Evolutionary conservation across 495 filamentous ascomycete genomes (phyloP).

Genomic region (Penicillium cataractarum): DNA sequence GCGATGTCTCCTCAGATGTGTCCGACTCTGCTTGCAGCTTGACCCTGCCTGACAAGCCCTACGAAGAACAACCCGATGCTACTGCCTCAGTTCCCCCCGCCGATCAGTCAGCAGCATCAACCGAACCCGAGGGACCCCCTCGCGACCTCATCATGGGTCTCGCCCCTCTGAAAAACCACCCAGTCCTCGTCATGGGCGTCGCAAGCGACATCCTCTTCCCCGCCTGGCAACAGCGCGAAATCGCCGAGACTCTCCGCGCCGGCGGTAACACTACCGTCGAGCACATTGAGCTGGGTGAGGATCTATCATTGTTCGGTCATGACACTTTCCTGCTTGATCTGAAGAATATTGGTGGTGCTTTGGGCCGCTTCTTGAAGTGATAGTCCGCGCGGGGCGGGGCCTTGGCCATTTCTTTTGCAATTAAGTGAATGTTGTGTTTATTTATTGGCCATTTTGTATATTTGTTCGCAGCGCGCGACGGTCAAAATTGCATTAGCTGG

Average conservation of each 20-base stretch:
- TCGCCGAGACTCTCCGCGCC: slow-evolving; percentile 78
- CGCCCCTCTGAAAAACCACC: slow-evolving; percentile 68
- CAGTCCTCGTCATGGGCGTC: slow-evolving; percentile 87
- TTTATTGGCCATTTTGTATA: slow-evolving; percentile 12
- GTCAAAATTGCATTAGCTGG: slow-evolving; percentile 24
- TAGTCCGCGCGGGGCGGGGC: neutral
- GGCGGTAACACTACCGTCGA: slow-evolving; percentile 78
- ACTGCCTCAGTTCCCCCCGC: slow-evolving; percentile 32
- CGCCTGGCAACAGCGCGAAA: slow-evolving; percentile 96
- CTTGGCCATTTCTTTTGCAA: neutral
- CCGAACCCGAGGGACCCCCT: slow-evolving; percentile 52
- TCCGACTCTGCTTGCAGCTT: slow-evolving; percentile 68
- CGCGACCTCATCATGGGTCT: slow-evolving; percentile 80
- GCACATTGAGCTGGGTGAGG: slow-evolving; percentile 90
- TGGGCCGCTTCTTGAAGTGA: slow-evolving; percentile 72
- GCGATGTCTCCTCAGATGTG: slow-evolving; percentile 24
- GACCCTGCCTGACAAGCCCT: slow-evolving; percentile 82
- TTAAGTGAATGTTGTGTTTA: neutral
- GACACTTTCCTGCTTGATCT: slow-evolving; percentile 95
- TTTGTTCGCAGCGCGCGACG: slow-evolving; percentile 16
- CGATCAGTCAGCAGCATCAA: slow-evolving; percentile 27
- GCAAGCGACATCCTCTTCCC: slow-evolving; percentile 97
- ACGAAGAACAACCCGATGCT: slow-evolving; percentile 72
- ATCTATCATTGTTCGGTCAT: slow-evolving; percentile 90
- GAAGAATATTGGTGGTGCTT: slow-evolving; percentile 82